Percentiles rank a stretch among this genome's conserved stretches.
Conservation (phyloP, 768 basidiomycete species). For the Mycena olivaceomarginata region DNA sequence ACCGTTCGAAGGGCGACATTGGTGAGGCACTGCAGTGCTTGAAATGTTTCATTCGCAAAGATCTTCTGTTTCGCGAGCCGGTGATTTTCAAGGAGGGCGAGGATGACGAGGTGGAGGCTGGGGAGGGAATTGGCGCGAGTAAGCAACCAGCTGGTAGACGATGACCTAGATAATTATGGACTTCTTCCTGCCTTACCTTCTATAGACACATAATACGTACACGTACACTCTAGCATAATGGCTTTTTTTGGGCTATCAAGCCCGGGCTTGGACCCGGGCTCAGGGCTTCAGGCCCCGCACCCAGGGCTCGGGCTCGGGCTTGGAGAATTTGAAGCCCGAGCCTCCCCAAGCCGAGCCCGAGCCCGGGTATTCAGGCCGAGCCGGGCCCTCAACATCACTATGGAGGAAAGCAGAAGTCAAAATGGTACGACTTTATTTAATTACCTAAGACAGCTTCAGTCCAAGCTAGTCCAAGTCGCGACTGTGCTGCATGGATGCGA, state of each 20-base stretch:
- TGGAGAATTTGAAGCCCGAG: background rate
- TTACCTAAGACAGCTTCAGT: too few species aligned
- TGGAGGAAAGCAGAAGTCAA: too few species aligned
- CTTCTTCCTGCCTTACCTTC: background rate
- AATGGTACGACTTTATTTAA: too few species aligned
- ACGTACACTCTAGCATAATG: background rate
- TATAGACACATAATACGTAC: constrained; percentile 6
- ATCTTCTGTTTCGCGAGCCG: constrained; percentile 51
- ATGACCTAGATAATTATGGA: constrained; percentile 12
- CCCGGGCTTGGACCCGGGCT: background rate
- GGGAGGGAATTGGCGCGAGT: background rate
- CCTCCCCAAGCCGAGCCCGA: too few species aligned
- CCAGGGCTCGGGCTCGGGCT: background rate
- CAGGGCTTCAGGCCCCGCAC: background rate
- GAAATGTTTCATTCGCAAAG: constrained; percentile 48
- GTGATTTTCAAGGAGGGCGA: constrained; percentile 24
- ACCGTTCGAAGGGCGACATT: constrained; percentile 54
- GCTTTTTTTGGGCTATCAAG: background rate
- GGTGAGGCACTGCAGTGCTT: constrained; percentile 21
- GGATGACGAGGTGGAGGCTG: background rate
- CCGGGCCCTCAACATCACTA: too few species aligned
- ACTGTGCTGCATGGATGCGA: too few species aligned
- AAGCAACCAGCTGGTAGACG: constrained; percentile 22
- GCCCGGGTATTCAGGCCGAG: too few species aligned
- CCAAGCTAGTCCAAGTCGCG: too few species aligned